Evolutionary conservation across 1,284 basidiomycete genomes (phyloP).

Genomic region (Ustilago crameri): DNA sequence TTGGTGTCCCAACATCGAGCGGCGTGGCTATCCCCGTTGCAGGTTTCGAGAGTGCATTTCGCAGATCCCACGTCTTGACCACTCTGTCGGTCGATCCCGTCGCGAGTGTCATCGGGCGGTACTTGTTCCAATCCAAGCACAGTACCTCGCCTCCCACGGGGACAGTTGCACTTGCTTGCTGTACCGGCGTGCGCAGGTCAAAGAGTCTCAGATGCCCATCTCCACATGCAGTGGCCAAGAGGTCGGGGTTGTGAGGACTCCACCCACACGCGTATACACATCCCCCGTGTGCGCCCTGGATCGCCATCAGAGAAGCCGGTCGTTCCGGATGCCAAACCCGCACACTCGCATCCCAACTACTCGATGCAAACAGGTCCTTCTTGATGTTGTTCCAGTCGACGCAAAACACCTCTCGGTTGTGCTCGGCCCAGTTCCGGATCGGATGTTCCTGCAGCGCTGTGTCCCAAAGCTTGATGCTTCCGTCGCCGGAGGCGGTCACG

Average conservation of each 20-base stretch:
- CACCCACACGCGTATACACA: conserved; percentile 90
- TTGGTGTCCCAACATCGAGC: conserved; percentile 27
- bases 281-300: conserved; percentile 82
- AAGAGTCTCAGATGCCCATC: conserved; percentile 71
- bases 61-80: conserved; percentile 82
- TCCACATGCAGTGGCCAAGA: conserved; percentile 83
- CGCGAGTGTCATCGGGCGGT: conserved; percentile 80
- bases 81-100: conserved; percentile 83
- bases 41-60: conserved; percentile 16
- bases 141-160: conserved; percentile 71
- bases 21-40: background rate
- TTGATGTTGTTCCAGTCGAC: conserved; percentile 96
- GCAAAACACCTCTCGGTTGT: conserved; percentile 90
- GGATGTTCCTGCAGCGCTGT: conserved; percentile 86
- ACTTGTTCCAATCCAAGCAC: conserved; percentile 92
- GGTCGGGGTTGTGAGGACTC: conserved; percentile 86
- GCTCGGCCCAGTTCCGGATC: conserved; percentile 91
- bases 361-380: conserved; percentile 86
- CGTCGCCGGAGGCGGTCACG: conserved; percentile 88
- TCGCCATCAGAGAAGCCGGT: conserved; percentile 79
- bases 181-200: conserved; percentile 47
- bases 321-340: conserved; percentile 90
- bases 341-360: conserved; percentile 88
- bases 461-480: conserved; percentile 91
- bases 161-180: conserved; percentile 20